These are phyloP conservation scores for Penicillium paxilli DNA, from an alignment of 495 filamentous ascomycete genomes.

Conservation along the genomic window DNA sequence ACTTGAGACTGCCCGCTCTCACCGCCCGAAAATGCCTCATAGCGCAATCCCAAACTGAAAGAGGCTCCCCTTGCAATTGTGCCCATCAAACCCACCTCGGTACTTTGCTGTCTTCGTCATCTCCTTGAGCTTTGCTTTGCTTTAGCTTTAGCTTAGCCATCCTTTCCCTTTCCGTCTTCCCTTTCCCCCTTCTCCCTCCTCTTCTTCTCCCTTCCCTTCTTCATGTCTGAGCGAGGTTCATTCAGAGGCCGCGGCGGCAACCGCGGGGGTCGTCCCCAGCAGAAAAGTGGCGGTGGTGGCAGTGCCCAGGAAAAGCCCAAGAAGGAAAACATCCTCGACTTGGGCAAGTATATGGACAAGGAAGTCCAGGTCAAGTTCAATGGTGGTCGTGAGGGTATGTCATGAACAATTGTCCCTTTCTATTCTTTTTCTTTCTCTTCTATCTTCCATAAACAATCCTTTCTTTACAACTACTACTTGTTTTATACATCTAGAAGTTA, in stretches of 20 bases:
- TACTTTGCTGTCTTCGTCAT: not conserved
- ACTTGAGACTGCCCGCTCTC: not conserved
- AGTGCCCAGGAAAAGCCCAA: slow-evolving; percentile 73
- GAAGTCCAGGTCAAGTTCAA: slow-evolving; percentile 93
- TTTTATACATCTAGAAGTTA: slow-evolving; percentile 1
- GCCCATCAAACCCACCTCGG: too few species aligned
- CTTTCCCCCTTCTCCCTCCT: slow-evolving; percentile 2
- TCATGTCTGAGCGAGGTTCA: slow-evolving; percentile 69
- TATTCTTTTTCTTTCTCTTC: slow-evolving; percentile 10
- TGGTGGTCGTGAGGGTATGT: slow-evolving; percentile 83
- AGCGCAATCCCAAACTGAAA: too few species aligned
- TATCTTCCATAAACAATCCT: not conserved
- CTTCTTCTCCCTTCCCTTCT: slow-evolving; percentile 3
- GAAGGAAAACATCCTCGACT: slow-evolving; percentile 97
- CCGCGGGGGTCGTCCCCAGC: slow-evolving; percentile 37
- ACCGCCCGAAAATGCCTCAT: slow-evolving; percentile 29
- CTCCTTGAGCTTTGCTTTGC: too few species aligned
- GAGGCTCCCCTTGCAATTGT: too few species aligned
- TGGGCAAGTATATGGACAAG: slow-evolving; percentile 96
- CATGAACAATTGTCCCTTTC: not conserved
- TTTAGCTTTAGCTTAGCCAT: slow-evolving; percentile 1
- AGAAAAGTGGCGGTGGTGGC: slow-evolving; percentile 51
- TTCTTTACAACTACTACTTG: not conserved
- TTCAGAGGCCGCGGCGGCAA: slow-evolving; percentile 57
- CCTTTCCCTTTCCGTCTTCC: slow-evolving; percentile 10